Evolutionary conservation across 805 yeast species (phyloP), one percentile per base, ranked within the genome.

Genomic region (Metschnikowia peoriensis): DNA sequence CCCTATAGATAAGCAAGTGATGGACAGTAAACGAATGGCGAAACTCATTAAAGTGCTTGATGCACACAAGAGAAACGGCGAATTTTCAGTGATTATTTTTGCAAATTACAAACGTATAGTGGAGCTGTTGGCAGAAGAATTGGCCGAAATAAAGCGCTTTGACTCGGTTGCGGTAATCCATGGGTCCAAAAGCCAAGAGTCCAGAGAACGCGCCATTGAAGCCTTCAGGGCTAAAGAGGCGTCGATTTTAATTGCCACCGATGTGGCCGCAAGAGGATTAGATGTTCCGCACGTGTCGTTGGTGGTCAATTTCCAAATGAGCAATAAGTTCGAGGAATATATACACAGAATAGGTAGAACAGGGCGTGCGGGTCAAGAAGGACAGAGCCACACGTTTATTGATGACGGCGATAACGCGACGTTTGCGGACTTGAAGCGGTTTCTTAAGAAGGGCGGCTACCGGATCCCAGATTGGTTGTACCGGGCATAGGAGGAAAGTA

Each of bases 261-360:
- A 93, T 66, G 90, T 93, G 27, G 97, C 97, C 0, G 96, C 97
- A 2, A 81, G 99, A 72, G 99, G 99, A 66, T 82, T 93, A 43
- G 98, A 94, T 68, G 84, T 93, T n/a, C 86, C 90, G 1, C 80
- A 88, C 59, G 96, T 93, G 7, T 82, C 94, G 0, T 66, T 92
- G 37, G 98, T 93, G 9, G 68, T 94, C 17, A 94, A 93, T 66
- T 92, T 79, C 64, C 97, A 93, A 60, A 86, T 92, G 92, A 72
- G 91, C 9, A 81, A 77, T 56, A 76, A 77, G 35, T 80, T 91
- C 43, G 97, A 91, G 56, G 92, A 87, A 53, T 93, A 91, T 61
- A 81, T 93, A 16, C 99, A 93, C 69, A 79, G 98, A 64, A 86
- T 93, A 47, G 99, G 99, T 52, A 84, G 99, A 71, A 93, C 99